A percentile compares a stretch with the other conserved stretches of the same genome.
Conservation (phyloP, 2,329 filamentous ascomycete genomes). For the Paecilomyces niveus region DNA sequence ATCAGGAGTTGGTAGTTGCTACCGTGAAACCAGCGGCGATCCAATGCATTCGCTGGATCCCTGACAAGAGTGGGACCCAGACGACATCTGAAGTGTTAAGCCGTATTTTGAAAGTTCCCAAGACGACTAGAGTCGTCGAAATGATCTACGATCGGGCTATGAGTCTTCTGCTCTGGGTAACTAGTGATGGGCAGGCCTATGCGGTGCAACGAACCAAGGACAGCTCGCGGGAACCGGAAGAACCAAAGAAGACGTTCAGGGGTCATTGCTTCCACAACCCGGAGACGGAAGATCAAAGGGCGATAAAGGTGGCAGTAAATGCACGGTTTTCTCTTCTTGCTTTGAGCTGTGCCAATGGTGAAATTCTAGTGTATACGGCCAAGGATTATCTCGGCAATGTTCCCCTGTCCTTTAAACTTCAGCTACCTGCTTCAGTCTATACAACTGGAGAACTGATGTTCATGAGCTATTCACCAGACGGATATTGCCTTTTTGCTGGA, state of each 20-base stretch:
- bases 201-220: constrained; percentile 68
- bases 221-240: constrained; percentile 35
- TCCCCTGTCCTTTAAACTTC: constrained; percentile 72
- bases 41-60: constrained; percentile 92
- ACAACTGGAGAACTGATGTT: constrained; percentile 66
- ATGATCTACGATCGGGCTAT: constrained; percentile 95
- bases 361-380: constrained; percentile 82
- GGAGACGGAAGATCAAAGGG: constrained; percentile 51
- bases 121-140: constrained; percentile 66
- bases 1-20: constrained; percentile 87
- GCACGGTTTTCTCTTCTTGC: constrained; percentile 91
- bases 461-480: constrained; percentile 84
- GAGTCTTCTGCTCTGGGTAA: constrained; percentile 91
- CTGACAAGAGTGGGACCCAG: constrained; percentile 72
- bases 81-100: constrained; percentile 86
- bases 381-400: constrained; percentile 93
- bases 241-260: constrained; percentile 65
- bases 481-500: constrained; percentile 90
- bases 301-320: constrained; percentile 75
- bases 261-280: constrained; percentile 87
- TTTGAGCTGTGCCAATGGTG: constrained; percentile 71
- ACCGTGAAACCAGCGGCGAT: constrained; percentile 89
- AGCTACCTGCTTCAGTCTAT: constrained; percentile 58
- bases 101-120: constrained; percentile 77
- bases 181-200: constrained; percentile 78